Percentiles rank a stretch among this genome's conserved stretches.
Conservation (phyloP, 83 land plant species). For the Diphasiastrum complanatum region DNA sequence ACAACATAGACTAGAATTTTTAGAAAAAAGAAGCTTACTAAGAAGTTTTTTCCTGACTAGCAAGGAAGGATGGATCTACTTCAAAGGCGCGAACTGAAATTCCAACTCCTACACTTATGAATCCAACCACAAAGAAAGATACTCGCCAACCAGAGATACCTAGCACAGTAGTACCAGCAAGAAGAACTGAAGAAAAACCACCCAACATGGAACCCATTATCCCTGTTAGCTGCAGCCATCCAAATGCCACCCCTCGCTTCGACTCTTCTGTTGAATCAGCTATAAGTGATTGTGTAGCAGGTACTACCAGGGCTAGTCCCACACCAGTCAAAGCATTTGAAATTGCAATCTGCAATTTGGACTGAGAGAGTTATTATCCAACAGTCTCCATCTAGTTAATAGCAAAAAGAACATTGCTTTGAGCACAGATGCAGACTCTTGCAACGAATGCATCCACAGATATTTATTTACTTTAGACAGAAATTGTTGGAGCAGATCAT, state of each 20-base stretch:
- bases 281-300: not conserved
- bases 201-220: not conserved
- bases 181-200: not conserved
- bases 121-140: not conserved
- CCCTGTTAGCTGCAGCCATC: not conserved
- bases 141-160: conserved; percentile 4
- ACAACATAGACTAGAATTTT: no score
- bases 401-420: no score
- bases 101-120: no score
- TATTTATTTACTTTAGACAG: no score
- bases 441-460: no score
- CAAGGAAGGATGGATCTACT: no score
- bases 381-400: no score
- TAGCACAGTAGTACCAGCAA: conserved; percentile 1
- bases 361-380: not conserved
- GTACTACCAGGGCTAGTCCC: not conserved
- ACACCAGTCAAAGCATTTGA: not conserved
- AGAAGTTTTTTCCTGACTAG: no score
- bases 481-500: no score
- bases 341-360: conserved; percentile 2
- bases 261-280: conserved; percentile 4
- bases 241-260: conserved; percentile 5
- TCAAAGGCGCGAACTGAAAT: no score
- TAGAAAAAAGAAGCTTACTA: no score
- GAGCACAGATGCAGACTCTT: no score